phyloP scores from a whole-genome alignment of 768 basidiomycete species.

The Daedaleopsis nitida region DNA sequence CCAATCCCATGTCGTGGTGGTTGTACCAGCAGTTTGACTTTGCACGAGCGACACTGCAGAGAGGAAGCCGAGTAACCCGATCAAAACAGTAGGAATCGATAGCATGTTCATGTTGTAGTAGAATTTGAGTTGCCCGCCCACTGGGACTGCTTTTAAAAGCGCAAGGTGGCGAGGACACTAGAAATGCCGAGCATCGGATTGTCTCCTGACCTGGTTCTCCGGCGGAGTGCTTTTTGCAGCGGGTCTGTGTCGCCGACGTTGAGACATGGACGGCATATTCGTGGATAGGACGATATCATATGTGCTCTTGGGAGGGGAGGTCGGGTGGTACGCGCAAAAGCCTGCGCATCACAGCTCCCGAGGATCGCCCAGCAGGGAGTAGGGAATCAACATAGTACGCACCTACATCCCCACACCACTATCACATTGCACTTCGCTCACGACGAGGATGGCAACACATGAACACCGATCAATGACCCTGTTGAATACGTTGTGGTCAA shows the following conservation, averaged over 20 bases:
- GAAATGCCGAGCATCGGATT: too few relatives aligned
- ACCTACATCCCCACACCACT: not conserved
- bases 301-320: too few relatives aligned
- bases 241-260: too few relatives aligned
- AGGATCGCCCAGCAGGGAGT: not conserved
- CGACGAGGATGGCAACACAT: not conserved
- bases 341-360: too few relatives aligned
- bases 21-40: conserved; percentile 16
- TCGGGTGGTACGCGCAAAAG: too few relatives aligned
- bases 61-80: not conserved
- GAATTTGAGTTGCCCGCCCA: too few relatives aligned
- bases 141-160: too few relatives aligned
- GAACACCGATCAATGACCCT: not conserved
- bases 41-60: not conserved
- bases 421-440: not conserved
- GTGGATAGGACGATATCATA: too few relatives aligned
- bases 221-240: too few relatives aligned
- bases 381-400: not conserved
- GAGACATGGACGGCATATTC: too few relatives aligned
- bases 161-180: too few relatives aligned
- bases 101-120: not conserved
- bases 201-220: too few relatives aligned
- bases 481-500: not conserved
- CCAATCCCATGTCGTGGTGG: conserved; percentile 20
- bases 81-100: not conserved